Evolutionary conservation across 2,329 filamentous ascomycete species (phyloP), one percentile per base, ranked within the genome.

Genomic region (Alternaria dauci): DNA sequence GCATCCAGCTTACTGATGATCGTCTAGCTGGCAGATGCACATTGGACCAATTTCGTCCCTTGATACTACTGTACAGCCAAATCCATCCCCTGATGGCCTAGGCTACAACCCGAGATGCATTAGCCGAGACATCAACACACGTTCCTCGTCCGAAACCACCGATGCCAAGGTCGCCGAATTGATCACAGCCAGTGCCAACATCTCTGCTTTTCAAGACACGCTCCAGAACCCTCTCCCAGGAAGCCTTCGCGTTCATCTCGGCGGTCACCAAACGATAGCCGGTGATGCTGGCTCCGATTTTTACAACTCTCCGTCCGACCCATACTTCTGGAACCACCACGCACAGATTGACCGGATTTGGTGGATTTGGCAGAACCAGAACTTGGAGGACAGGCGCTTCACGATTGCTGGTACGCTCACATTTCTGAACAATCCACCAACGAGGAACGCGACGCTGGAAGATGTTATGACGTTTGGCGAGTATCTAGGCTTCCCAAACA

Each of bases 341-440:
- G 76, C 76, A 5, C 78, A 79, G 71, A 80, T 84, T 43, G 83
- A 85, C 67, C 78, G 81, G 6, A 67, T 78, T 4, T 85, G 78
- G 76, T 83, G 81, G 81, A 81, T 80, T 14, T 85, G 82, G 83
- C 83, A 85, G 71, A 82, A 80, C 58, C 69, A 78, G 36, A 76
- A 83, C 52, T 62, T 76, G 39, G 59, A 71, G 50, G 71, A 72
- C 8, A 72, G 82, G 14, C 73, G 74, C 48, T 69, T 74, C 52
- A 71, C 70, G 14, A 78, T 85, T 61, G 72, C 69, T 8, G 82
- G 81, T 2, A 83, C 82, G 9, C 75, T 75, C 9, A 84, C 82
- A 1, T 76, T 83, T 16, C 71, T 79, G 52, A 81, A 82, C 52
- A 48, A 59, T 3, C 81, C 82, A 2, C 75, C 80, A 2, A 81